Percentiles rank a stretch among this genome's conserved stretches.
These are phyloP conservation scores for Backusella australiensis DNA, from an alignment of 192 early-diverging fungal species.

Conservation along the genomic window DNA sequence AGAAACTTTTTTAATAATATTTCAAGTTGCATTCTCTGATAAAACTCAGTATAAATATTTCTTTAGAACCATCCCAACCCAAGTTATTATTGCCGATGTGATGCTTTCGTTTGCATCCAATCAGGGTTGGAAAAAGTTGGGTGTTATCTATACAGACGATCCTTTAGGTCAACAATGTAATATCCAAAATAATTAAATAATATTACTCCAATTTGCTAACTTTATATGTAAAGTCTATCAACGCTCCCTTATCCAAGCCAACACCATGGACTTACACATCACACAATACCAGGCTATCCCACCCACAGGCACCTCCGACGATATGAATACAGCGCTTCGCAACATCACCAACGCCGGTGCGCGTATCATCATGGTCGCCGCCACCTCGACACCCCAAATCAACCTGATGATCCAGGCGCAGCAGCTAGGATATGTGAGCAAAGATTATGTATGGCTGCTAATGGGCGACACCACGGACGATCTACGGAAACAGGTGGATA, in stretches of 20 bases:
- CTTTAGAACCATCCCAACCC: conserved; percentile 52
- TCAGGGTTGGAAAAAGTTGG: conserved; percentile 44
- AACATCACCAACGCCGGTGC: conserved; percentile 36
- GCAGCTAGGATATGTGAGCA: conserved; percentile 28
- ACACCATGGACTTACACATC: conserved; percentile 31
- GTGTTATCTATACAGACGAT: conserved; percentile 47
- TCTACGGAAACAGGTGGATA: conserved; percentile 14
- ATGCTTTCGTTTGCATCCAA: conserved; percentile 47
- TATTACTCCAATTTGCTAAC: background rate
- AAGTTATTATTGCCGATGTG: conserved; percentile 44
- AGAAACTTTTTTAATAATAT: background rate
- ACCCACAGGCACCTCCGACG: conserved; percentile 25
- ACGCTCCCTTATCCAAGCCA: conserved; percentile 27
- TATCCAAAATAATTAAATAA: background rate
- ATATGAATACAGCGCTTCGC: conserved; percentile 21
- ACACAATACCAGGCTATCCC: conserved; percentile 37
- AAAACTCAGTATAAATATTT: conserved; percentile 50
- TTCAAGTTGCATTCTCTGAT: conserved; percentile 42
- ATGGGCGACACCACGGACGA: conserved; percentile 36
- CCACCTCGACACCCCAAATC: conserved; percentile 31
- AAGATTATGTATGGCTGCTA: conserved; percentile 44
- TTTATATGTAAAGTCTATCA: conserved; percentile 36
- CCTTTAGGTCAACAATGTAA: conserved; percentile 47
- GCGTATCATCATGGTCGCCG: conserved; percentile 45
- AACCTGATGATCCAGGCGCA: conserved; percentile 39